Evolutionary conservation across 129 eudicot species (phyloP).

Genomic region (Gnaphalium uliginosum): DNA sequence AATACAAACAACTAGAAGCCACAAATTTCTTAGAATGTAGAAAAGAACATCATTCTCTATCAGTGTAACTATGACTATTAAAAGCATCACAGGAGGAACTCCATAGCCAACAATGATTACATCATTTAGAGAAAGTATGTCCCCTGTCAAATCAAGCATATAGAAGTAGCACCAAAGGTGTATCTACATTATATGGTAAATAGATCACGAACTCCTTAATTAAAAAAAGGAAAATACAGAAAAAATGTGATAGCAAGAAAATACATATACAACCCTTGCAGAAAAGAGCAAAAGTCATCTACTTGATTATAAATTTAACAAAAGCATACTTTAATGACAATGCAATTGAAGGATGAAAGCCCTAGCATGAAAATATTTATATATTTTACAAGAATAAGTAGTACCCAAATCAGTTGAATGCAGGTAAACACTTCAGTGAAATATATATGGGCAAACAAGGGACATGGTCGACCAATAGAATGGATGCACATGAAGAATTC

Average conservation of each 20-base stretch:
- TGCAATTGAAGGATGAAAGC: neutral
- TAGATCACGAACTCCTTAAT: neutral
- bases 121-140: conserved; percentile 25
- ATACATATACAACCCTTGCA: too few species aligned
- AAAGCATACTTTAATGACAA: neutral
- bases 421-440: neutral
- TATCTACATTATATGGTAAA: neutral
- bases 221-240: neutral
- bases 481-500: conserved; percentile 11
- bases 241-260: too few species aligned
- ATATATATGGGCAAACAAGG: conserved; percentile 18
- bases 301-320: neutral
- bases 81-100: conserved; percentile 44
- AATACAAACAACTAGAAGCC: neutral
- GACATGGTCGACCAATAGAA: conserved; percentile 9
- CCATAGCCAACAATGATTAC: conserved; percentile 18
- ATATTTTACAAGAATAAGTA: neutral
- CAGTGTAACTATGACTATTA: conserved; percentile 65
- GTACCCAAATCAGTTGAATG: neutral
- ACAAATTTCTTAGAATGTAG: neutral
- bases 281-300: conserved; percentile 14
- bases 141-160: too few species aligned
- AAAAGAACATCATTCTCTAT: conserved; percentile 34
- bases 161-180: neutral
- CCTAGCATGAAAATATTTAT: neutral